Base-by-base conservation (phyloP, 2,329 filamentous ascomycete genomes). In the Penicillium aurantiogriseum region DNA sequence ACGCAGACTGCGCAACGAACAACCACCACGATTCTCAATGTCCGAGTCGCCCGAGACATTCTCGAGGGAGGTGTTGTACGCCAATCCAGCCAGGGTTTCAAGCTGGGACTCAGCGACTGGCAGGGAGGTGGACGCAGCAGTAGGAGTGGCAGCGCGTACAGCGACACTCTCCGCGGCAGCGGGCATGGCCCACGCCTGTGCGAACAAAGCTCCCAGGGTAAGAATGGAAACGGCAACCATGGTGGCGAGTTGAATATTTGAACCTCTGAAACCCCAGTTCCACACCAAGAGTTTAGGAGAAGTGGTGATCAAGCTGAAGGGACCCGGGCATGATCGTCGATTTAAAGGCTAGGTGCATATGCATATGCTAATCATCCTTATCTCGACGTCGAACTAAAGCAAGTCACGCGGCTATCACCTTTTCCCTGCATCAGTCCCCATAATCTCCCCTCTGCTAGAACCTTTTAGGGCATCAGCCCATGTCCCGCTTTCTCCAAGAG, bases 171-270 rank as follows among this genome's bases (percentile, higher is more conserved):
- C n/a, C n/a, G n/a, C n/a, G n/a, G n/a, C n/a, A 13, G 59, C 29
- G 35, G 65, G 60, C 31, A 63, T 40, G 27, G 63, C 62, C 47
- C 53, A 59, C 19, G 55, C 51, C 46, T 59, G 57, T 19, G 55
- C 40, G 27, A 56, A 45, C 45, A 66, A 42, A 25, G 63, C 45
- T 21, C 57, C 62, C 49, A 65, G 10, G 25, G 48, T 54, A 21
- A 65, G 51, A 35, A 47, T n/a, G n/a, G 45, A 51, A 33, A 65
- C 33, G 27, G 56, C 61, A 48, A 65, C 57, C 62, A 63, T 64
- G 47, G 39, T 38, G 56, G 8, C 33, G n/a, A 51, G 25, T 23
- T 44, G 17, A 45, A 38, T 36, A 43, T 29, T 38, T 46, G 33
- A 45, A 25, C 31, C 15, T 25, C 35, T 42, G 44, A 40, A 48